phyloP scores from a whole-genome alignment of 331 rosid species.

The Telfairia occidentalis region DNA sequence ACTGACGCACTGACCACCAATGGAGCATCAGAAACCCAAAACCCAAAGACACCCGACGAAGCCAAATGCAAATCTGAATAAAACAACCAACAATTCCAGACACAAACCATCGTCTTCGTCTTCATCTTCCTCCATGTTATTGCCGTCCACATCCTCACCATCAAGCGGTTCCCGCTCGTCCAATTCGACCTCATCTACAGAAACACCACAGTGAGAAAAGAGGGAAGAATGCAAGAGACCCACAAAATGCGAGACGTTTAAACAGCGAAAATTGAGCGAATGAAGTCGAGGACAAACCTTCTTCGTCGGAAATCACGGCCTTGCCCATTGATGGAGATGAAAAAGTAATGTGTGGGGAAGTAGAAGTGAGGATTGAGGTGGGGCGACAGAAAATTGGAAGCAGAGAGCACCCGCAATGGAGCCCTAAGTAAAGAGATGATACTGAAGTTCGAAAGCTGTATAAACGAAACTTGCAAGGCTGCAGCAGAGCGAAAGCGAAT shows the following conservation, averaged over 20 bases:
- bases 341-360: neutral
- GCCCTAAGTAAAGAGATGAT: neutral
- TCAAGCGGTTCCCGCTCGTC: slow-evolving; percentile 60
- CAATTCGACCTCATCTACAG: slow-evolving; percentile 62
- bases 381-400: neutral
- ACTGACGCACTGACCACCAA: neutral
- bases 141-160: slow-evolving; percentile 41
- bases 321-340: slow-evolving; percentile 37
- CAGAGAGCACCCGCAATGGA: slow-evolving; percentile 4
- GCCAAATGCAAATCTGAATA: neutral
- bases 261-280: neutral
- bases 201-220: neutral
- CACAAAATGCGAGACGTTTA: neutral
- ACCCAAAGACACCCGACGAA: neutral
- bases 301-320: slow-evolving; percentile 77
- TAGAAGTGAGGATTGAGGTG: neutral
- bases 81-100: neutral
- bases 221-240: neutral
- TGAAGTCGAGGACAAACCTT: slow-evolving; percentile 27
- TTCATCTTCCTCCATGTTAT: slow-evolving; percentile 41
- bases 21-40: neutral
- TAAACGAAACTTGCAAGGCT: no score
- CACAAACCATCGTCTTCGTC: slow-evolving; percentile 80
- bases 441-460: neutral
- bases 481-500: neutral